Percentiles rank a stretch among this genome's conserved stretches.
Conservation (phyloP, 768 basidiomycete genomes). For the Trametes gibbosa region DNA sequence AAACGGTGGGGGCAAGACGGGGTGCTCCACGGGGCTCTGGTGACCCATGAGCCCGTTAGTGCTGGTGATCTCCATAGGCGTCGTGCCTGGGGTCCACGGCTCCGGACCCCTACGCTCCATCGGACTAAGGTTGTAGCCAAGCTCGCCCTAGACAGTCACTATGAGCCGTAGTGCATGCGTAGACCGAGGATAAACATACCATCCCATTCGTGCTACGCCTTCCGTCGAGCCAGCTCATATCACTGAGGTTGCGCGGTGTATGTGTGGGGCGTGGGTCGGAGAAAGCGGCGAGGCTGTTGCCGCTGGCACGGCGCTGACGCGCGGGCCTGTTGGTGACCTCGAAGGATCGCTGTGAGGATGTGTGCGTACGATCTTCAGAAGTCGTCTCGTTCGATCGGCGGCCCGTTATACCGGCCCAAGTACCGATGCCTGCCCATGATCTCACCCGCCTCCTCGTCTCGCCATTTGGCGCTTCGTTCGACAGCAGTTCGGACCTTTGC, state of each 20-base stretch:
- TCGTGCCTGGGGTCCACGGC: slow-evolving; percentile 51
- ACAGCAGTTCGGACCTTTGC: slow-evolving; percentile 21
- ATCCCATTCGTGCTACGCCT: slow-evolving; percentile 68
- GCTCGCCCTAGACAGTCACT: slow-evolving; percentile 52
- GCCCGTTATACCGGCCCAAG: slow-evolving; percentile 35
- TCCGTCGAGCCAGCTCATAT: slow-evolving; percentile 77
- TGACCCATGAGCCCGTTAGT: slow-evolving; percentile 34
- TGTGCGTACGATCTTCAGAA: slow-evolving; percentile 27
- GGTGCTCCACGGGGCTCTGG: slow-evolving; percentile 12
- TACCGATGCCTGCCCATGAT: slow-evolving; percentile 38
- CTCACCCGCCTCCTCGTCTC: slow-evolving; percentile 28
- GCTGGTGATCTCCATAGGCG: slow-evolving; percentile 42
- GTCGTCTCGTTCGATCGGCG: slow-evolving; percentile 41
- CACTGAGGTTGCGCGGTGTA: slow-evolving; percentile 55
- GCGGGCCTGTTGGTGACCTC: slow-evolving; percentile 50
- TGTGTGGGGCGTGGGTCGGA: slow-evolving; percentile 42
- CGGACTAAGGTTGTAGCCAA: slow-evolving; percentile 67
- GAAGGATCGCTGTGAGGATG: slow-evolving; percentile 39
- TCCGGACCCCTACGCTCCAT: slow-evolving; percentile 44
- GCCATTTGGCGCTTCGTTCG: neutral
- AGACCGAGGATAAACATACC: slow-evolving; percentile 41
- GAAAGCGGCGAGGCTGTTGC: slow-evolving; percentile 39
- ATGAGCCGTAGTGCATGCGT: slow-evolving; percentile 5
- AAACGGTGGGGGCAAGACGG: slow-evolving; percentile 32
- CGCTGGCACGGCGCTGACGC: slow-evolving; percentile 52